Evolutionary conservation across 73 alveolate genomes (phyloP).

Genomic region (Paraurostyla sp.): DNA sequence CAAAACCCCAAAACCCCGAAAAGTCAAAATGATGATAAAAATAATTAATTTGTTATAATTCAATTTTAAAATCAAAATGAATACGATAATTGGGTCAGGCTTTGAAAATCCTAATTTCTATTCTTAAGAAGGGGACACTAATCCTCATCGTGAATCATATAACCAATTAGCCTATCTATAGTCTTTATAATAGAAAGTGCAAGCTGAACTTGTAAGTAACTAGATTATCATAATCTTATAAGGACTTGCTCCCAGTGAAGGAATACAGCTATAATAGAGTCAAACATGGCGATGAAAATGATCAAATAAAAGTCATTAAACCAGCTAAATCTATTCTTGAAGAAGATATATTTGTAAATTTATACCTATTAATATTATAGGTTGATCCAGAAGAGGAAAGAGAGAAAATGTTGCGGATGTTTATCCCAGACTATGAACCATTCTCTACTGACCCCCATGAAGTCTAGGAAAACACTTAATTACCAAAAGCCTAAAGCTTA

Average conservation of each 20-base stretch:
- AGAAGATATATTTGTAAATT: constrained; percentile 2
- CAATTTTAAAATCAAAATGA: no score
- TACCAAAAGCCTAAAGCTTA: neutral
- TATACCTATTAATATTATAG: neutral
- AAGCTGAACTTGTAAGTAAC: constrained; percentile 20
- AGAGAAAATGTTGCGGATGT: constrained; percentile 23
- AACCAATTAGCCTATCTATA: neutral
- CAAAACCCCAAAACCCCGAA: no score
- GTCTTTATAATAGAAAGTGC: neutral
- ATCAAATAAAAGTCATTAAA: neutral
- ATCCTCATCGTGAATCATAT: constrained; percentile 14
- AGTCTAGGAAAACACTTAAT: neutral
- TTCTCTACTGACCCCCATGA: neutral
- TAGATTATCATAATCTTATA: neutral
- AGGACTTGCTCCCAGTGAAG: constrained; percentile 36
- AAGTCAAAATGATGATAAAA: no score
- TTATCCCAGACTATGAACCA: constrained; percentile 2
- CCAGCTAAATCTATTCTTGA: constrained; percentile 29
- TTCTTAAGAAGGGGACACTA: neutral
- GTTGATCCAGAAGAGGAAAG: constrained; percentile 52
- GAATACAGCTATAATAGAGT: constrained; percentile 44
- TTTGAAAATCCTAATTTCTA: constrained; percentile 33
- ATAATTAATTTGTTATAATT: no score
- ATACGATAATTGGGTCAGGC: constrained; percentile 32
- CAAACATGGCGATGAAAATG: constrained; percentile 29